phyloP scores from a whole-genome alignment of 2,329 filamentous ascomycete genomes.

The Moelleriella libera region DNA sequence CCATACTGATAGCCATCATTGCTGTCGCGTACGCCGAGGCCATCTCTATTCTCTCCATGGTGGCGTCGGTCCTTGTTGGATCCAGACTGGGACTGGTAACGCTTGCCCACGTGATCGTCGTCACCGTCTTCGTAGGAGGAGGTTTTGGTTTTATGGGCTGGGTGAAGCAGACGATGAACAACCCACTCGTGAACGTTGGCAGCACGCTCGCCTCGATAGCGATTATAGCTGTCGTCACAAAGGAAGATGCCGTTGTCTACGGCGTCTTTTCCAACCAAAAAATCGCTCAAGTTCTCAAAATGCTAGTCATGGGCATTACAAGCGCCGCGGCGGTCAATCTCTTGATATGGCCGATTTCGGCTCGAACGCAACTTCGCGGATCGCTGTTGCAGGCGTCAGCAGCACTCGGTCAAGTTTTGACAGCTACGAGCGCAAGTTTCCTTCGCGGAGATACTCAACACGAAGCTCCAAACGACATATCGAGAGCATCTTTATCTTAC shows the following conservation, averaged over 20 bases:
- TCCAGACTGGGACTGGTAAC: slow-evolving; percentile 48
- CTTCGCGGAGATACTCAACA: slow-evolving; percentile 42
- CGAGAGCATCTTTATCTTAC: slow-evolving; percentile 30
- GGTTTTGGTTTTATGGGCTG: slow-evolving; percentile 73
- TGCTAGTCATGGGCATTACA: slow-evolving; percentile 63
- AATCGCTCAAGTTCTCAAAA: slow-evolving; percentile 45
- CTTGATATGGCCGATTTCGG: slow-evolving; percentile 60
- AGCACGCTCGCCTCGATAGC: slow-evolving; percentile 72
- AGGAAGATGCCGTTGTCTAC: slow-evolving; percentile 68
- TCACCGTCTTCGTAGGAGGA: slow-evolving; percentile 67
- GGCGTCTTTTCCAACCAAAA: slow-evolving; percentile 58
- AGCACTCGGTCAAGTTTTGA: slow-evolving; percentile 63
- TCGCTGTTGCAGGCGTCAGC: slow-evolving; percentile 60
- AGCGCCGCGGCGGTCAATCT: slow-evolving; percentile 57
- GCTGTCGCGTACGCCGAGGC: slow-evolving; percentile 56
- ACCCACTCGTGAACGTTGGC: slow-evolving; percentile 64
- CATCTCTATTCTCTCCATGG: slow-evolving; percentile 70
- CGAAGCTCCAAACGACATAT: slow-evolving; percentile 2
- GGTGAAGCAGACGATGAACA: slow-evolving; percentile 62
- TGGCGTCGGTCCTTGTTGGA: slow-evolving; percentile 60
- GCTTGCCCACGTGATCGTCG: slow-evolving; percentile 60
- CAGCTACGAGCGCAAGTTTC: slow-evolving; percentile 65
- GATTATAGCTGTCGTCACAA: slow-evolving; percentile 73
- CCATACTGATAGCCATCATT: slow-evolving; percentile 55
- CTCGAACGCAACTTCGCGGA: slow-evolving; percentile 52